Base-by-base conservation (phyloP, 805 yeast genomes). In the Clavispora fructus region DNA sequence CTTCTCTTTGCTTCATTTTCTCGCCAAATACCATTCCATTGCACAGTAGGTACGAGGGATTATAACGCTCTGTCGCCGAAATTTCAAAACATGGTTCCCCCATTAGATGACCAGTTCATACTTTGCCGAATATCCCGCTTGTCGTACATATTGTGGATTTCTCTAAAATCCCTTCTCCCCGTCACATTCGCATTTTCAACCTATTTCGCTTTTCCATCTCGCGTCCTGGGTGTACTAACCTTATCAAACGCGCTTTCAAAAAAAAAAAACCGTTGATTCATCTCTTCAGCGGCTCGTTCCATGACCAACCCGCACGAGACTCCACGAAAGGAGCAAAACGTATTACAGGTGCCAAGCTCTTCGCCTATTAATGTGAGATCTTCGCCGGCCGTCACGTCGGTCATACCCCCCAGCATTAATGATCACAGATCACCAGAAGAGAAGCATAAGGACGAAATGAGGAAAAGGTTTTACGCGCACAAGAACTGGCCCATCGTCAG, bases 321-420 rank as follows among this genome's bases (percentile, higher is more conserved):
- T 39, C 57, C 55, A 12, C 46, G 46, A 17, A 50, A 50, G 35
- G 31, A 31, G 30, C 35, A 30, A 14, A 53, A 50, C 35, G 52
- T 49, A 12, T 28, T 71, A 17, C 75, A 71, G 54, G 75, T 71
- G 7, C 75, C 75, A 3, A 59, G 67, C 42, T 65, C 72, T 29
- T 67, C 73, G 25, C 77, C 77, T 13, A 63, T 71, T 12, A 41
- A 49, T 28, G 58, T 67, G 16, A 51, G 55, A 26, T 51, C 66
- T 16, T 60, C 69, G 5, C 69, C 71, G 2, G 35, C 14, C 7
- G 6, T 16, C 8, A 29, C 35, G 10, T 6, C 45, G 41, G 13
- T 43, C 39, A 31, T 14, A 42, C 42, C 47, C 31, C 26, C 50
- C 41, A 41, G 37, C 46, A 33, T 33, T 14, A 16, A 33, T 16